These are phyloP conservation scores for Periconia digitata DNA, from an alignment of 2,329 filamentous ascomycete genomes.

Conservation along the genomic window DNA sequence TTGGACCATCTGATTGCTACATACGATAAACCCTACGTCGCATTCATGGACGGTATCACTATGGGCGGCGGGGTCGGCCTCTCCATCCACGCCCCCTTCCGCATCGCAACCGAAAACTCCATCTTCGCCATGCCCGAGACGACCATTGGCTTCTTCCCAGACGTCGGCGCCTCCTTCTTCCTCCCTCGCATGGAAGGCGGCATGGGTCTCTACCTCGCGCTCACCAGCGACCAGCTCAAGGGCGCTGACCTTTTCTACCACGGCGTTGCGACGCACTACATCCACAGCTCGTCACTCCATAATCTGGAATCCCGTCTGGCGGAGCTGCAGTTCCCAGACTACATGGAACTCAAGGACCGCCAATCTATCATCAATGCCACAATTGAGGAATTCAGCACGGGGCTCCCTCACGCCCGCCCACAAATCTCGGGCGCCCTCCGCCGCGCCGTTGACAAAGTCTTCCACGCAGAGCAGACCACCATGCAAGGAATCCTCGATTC, in stretches of 20 bases:
- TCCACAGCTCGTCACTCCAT: conserved; percentile 85
- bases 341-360: conserved; percentile 63
- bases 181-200: conserved; percentile 84
- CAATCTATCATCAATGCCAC: conserved; percentile 77
- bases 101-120: conserved; percentile 94
- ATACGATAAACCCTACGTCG: conserved; percentile 88
- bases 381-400: conserved; percentile 88
- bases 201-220: conserved; percentile 86
- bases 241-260: conserved; percentile 88
- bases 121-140: conserved; percentile 99
- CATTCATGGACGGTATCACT: conserved; percentile 96
- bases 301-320: conserved; percentile 81
- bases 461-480: conserved; percentile 56
- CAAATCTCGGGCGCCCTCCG: conserved; percentile 69
- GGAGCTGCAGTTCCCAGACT: conserved; percentile 86
- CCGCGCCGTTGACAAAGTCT: conserved; percentile 73
- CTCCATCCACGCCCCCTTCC: conserved; percentile 91
- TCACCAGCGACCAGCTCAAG: conserved; percentile 81
- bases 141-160: conserved; percentile 97
- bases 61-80: conserved; percentile 98
- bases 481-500: conserved; percentile 71
- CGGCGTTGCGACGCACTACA: conserved; percentile 92
- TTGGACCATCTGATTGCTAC: conserved; percentile 95
- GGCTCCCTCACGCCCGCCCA: conserved; percentile 64
- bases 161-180: conserved; percentile 96